phyloP scores from a whole-genome alignment of 495 filamentous ascomycete genomes.

The Aspergillus ostianus region DNA sequence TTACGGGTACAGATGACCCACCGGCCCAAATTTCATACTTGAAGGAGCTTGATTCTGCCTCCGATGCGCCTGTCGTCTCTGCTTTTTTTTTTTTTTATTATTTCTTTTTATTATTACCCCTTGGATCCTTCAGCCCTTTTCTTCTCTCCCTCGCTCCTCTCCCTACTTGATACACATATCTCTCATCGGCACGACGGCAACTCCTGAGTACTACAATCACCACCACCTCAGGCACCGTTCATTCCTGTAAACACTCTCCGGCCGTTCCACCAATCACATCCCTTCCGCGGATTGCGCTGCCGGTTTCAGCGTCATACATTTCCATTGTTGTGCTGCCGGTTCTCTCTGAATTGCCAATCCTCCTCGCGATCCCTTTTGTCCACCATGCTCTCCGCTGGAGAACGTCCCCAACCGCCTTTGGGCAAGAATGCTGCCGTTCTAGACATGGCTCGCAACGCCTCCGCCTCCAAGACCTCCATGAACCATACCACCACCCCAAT shows the following conservation, averaged over 20 bases:
- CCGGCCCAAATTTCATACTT: slow-evolving; percentile 29
- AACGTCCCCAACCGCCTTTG: slow-evolving; percentile 33
- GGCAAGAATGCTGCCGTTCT: slow-evolving; percentile 22
- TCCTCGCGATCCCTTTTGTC: background rate
- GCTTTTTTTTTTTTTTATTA: slow-evolving; percentile 18
- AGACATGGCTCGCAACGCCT: slow-evolving; percentile 22
- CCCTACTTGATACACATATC: background rate
- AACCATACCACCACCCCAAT: slow-evolving; percentile 21
- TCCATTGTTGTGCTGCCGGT: background rate
- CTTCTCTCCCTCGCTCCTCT: slow-evolving; percentile 1
- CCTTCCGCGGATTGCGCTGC: background rate
- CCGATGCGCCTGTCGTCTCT: slow-evolving; percentile 14
- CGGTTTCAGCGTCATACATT: slow-evolving; percentile 5
- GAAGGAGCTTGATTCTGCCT: slow-evolving; percentile 18
- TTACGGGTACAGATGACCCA: slow-evolving; percentile 25
- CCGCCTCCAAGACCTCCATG: slow-evolving; percentile 20
- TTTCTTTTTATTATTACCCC: slow-evolving; percentile 7
- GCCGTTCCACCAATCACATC: background rate
- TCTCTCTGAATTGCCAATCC: background rate
- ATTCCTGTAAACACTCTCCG: background rate
- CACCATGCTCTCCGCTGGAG: slow-evolving; percentile 48
- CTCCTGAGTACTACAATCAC: background rate
- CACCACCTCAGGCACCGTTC: background rate
- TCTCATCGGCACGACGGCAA: background rate
- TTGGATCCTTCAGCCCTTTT: slow-evolving; percentile 6